phyloP scores from a whole-genome alignment of 441 rosid species.

The Geranium incanum region DNA sequence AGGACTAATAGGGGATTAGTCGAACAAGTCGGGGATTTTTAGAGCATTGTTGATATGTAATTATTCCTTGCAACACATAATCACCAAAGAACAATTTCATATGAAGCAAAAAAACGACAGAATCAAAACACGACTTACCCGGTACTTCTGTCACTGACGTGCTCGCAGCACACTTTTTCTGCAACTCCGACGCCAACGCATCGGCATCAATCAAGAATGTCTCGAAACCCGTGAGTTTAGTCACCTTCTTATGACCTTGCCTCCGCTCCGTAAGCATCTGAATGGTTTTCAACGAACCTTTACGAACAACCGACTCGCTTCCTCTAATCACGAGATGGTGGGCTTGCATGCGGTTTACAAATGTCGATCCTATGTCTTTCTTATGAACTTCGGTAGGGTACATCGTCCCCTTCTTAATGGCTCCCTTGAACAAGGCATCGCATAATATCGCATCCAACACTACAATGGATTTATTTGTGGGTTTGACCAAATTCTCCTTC shows the following conservation, averaged over 20 bases:
- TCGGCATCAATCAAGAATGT: constrained; percentile 76
- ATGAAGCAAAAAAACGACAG: neutral
- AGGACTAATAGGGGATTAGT: no score
- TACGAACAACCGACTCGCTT: constrained; percentile 61
- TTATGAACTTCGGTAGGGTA: constrained; percentile 86
- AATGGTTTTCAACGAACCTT: constrained; percentile 67
- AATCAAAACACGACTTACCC: constrained; percentile 30
- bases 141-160: constrained; percentile 74
- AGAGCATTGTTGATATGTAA: neutral
- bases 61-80: neutral
- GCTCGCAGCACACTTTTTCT: constrained; percentile 95
- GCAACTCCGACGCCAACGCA: constrained; percentile 81
- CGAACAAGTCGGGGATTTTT: no score
- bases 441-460: constrained; percentile 73
- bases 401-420: constrained; percentile 78
- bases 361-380: constrained; percentile 64
- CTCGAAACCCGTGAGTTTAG: constrained; percentile 72
- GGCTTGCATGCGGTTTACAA: constrained; percentile 76
- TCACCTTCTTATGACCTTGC: constrained; percentile 88
- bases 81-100: neutral
- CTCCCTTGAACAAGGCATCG: constrained; percentile 84
- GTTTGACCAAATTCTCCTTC: constrained; percentile 73
- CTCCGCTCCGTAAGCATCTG: constrained; percentile 87
- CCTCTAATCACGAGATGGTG: constrained; percentile 69
- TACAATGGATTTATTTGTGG: constrained; percentile 52